Evolutionary conservation across 2,329 filamentous ascomycete genomes (phyloP), one percentile per base, ranked within the genome.

Genomic region (Sporothrix sp.): DNA sequence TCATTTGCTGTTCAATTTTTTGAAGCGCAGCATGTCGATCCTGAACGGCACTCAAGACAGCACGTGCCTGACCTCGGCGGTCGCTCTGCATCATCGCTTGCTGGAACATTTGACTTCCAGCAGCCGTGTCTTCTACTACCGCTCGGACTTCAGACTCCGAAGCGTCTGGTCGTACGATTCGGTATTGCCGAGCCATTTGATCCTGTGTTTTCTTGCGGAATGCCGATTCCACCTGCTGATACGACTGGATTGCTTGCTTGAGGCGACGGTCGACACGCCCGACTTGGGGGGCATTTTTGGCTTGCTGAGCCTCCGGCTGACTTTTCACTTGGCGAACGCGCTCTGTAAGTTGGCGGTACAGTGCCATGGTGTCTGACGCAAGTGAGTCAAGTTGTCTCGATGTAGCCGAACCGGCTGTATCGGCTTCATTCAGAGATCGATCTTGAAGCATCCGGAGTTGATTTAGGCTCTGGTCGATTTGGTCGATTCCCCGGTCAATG

Each of bases 1-100:
- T 81, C 78, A 97, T 86, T 64, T 94, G 86, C 63, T 79, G 75
- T 71, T 95, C 89, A 62, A 97, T 95, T 75, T 94, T 91, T 68
- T 89, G 80, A 58, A 98, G 85, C 37, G 87, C 89, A 48, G 81
- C 81, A 66, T 95, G 89, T 58, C 93, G 85, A 62, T 86, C 81
- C 66, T 85, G 79, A 32, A 95, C 88, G 57, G 87, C 87, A 58
- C 78, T 79, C 51, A 95, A 75, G 32, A 88, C 87, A 33, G 82
- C 80, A 57, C 85, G 82, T 37, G 88, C 87, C 66, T 94, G 85
- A 45, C 88, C 87, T 63, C 82, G 81, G 62, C 87, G 83, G 68
- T 85, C 85, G 65, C 81, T 86, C 69, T 84, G 80, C 72, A 94
- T 79, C 61, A 96, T 75, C 52, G 88, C 87, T 66, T 94, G 87